phyloP scores from a whole-genome alignment of 768 basidiomycete species.

The Pleurotus tuber-regium region DNA sequence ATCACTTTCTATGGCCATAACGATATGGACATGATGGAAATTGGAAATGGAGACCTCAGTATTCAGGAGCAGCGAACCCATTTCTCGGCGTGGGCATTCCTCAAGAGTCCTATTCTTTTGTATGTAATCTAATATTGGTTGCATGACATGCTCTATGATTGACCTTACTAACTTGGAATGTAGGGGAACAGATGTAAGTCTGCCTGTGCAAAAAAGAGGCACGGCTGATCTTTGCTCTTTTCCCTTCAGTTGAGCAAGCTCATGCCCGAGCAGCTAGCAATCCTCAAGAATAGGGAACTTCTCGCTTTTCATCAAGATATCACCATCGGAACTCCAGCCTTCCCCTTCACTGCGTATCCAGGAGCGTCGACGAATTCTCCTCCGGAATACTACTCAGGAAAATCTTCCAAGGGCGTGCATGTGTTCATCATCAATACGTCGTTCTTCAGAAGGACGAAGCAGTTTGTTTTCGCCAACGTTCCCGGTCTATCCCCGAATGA shows the following conservation, averaged over 20 bases:
- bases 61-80: conserved; percentile 51
- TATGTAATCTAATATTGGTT: conserved; percentile 24
- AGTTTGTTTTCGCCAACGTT: conserved; percentile 42
- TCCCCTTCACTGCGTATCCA: conserved; percentile 42
- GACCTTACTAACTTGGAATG: not conserved
- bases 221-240: not conserved
- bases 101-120: conserved; percentile 54
- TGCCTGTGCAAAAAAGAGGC: too few species aligned
- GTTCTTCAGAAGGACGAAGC: conserved; percentile 31
- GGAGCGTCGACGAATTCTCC: conserved; percentile 39
- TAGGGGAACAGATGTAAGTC: conserved; percentile 38
- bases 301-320: conserved; percentile 55
- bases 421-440: conserved; percentile 53
- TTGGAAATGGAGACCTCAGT: conserved; percentile 49
- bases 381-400: conserved; percentile 52
- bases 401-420: conserved; percentile 47
- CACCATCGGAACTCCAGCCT: conserved; percentile 42
- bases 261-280: conserved; percentile 37
- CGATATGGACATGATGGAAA: conserved; percentile 62
- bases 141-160: not conserved
- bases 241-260: conserved; percentile 38
- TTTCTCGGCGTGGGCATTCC: conserved; percentile 57
- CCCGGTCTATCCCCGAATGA: conserved; percentile 40
- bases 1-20: conserved; percentile 50
- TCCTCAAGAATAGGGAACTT: conserved; percentile 50